phyloP scores from a whole-genome alignment of 164 flowering plant genomes.

The Berberis thunbergii region DNA sequence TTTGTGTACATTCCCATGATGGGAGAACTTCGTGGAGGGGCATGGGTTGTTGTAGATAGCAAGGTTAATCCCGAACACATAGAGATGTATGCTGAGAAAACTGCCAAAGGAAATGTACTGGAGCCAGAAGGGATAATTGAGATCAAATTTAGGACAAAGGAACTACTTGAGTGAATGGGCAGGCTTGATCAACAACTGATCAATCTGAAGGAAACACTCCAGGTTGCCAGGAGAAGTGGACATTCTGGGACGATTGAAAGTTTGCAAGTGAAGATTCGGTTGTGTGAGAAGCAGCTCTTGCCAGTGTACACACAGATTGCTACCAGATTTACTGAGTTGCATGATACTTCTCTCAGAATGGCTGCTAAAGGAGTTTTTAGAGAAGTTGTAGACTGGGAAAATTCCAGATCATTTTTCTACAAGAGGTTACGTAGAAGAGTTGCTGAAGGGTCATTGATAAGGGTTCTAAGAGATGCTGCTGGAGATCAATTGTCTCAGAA shows the following conservation, averaged over 20 bases:
- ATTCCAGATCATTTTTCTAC: constrained; percentile 69
- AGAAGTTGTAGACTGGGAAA: constrained; percentile 75
- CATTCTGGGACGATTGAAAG: constrained; percentile 19
- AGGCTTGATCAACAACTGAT: constrained; percentile 73
- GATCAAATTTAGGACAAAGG: constrained; percentile 79
- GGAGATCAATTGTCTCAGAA: constrained; percentile 60
- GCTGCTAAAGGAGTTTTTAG: constrained; percentile 86
- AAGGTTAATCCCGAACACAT: constrained; percentile 80
- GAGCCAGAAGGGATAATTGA: constrained; percentile 99
- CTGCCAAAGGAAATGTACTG: constrained; percentile 92
- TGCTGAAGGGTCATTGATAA: constrained; percentile 51
- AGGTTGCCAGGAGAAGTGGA: constrained; percentile 34
- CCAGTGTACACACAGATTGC: constrained; percentile 96
- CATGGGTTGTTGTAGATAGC: constrained; percentile 97
- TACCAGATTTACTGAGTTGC: constrained; percentile 88
- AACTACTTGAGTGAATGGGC: constrained; percentile 85
- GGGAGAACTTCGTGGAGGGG: constrained; percentile 98
- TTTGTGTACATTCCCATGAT: constrained; percentile 94
- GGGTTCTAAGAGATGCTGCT: constrained; percentile 58
- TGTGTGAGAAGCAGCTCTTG: constrained; percentile 79
- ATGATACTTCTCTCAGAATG: constrained; percentile 91
- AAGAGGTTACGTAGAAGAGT: constrained; percentile 68
- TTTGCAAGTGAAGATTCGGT: constrained; percentile 52
- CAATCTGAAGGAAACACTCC: constrained; percentile 47
- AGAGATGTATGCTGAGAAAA: constrained; percentile 90